Evolutionary conservation across 495 filamentous ascomycete species (phyloP).

Genomic region (Extremus antarcticus): DNA sequence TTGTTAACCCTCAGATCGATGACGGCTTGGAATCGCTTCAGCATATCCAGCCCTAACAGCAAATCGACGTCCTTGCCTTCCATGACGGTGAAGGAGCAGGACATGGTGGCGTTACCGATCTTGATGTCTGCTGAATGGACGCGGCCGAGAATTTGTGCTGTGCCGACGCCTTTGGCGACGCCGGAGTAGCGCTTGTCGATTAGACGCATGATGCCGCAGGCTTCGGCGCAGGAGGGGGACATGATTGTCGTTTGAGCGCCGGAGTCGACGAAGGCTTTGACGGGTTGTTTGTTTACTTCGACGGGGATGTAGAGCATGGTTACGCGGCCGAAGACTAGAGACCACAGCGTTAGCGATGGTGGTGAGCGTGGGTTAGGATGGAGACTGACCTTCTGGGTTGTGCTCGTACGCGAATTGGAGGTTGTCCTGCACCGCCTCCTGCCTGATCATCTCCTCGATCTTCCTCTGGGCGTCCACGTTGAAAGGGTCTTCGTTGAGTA

Average conservation of each 20-base stretch:
- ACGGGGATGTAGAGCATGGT: slow-evolving; percentile 95
- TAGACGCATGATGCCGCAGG: slow-evolving; percentile 94
- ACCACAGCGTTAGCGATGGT: slow-evolving; percentile 10
- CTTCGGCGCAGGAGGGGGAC: slow-evolving; percentile 82
- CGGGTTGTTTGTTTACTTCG: slow-evolving; percentile 79
- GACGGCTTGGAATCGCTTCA: slow-evolving; percentile 84
- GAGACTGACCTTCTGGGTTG: slow-evolving; percentile 72
- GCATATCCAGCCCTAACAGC: slow-evolving; percentile 88
- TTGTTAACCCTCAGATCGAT: slow-evolving; percentile 75
- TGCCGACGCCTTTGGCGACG: slow-evolving; percentile 85
- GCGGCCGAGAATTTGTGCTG: slow-evolving; percentile 84
- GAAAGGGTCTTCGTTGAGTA: slow-evolving; percentile 85
- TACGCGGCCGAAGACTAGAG: slow-evolving; percentile 75
- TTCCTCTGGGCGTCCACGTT: slow-evolving; percentile 79
- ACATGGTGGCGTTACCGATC: slow-evolving; percentile 77
- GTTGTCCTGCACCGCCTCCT: slow-evolving; percentile 88
- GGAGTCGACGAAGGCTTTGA: slow-evolving; percentile 97
- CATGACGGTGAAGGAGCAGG: slow-evolving; percentile 99
- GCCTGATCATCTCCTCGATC: slow-evolving; percentile 93
- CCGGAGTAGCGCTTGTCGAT: slow-evolving; percentile 85
- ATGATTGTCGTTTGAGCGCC: slow-evolving; percentile 98
- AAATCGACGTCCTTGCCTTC: slow-evolving; percentile 97
- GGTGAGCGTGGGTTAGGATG: not conserved
- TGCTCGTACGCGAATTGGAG: slow-evolving; percentile 91
- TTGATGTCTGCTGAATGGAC: slow-evolving; percentile 90